Conservation (phyloP, 2,329 filamentous ascomycete species). For the Sporothrix brasiliensis region DNA sequence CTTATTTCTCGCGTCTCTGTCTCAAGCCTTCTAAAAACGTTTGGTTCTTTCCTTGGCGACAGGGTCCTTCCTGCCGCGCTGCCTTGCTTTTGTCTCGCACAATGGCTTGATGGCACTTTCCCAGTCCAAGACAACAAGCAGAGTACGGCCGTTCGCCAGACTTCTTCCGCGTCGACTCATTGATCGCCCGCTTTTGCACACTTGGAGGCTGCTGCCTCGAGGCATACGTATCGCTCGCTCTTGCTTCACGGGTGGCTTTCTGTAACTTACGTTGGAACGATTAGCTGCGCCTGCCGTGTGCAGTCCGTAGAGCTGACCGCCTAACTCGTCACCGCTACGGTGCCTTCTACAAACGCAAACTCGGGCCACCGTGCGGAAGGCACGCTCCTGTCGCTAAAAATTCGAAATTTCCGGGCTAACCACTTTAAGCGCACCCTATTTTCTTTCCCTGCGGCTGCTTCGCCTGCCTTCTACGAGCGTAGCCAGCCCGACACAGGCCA, state of each 20-base stretch:
- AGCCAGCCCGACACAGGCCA: slow-evolving; percentile 33
- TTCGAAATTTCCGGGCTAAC: slow-evolving; percentile 25
- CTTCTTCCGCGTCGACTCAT: slow-evolving; percentile 5
- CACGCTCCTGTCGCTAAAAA: slow-evolving; percentile 15
- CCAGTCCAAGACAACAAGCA: not conserved
- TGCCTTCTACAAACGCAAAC: not conserved
- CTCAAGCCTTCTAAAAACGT: not conserved
- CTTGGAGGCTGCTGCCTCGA: not conserved
- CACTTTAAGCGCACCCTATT: slow-evolving; percentile 24
- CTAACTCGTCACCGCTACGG: slow-evolving; percentile 21
- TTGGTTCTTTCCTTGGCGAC: slow-evolving; percentile 14
- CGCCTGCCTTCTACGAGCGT: not conserved
- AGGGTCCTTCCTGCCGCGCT: slow-evolving; percentile 8
- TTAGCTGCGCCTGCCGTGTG: slow-evolving; percentile 8
- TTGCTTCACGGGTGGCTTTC: not conserved
- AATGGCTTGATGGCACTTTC: slow-evolving; percentile 3
- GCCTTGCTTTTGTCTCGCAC: slow-evolving; percentile 15
- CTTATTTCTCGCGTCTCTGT: not conserved
- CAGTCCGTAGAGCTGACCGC: slow-evolving; percentile 17
- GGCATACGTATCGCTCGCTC: not conserved
- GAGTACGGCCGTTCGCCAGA: not conserved
- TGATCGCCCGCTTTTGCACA: not conserved
- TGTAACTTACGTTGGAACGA: not conserved
- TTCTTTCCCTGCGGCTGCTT: not conserved
- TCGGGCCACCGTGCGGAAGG: slow-evolving; percentile 21